Conservation (phyloP, 768 basidiomycete species). For the Boletus tomentosulus region DNA sequence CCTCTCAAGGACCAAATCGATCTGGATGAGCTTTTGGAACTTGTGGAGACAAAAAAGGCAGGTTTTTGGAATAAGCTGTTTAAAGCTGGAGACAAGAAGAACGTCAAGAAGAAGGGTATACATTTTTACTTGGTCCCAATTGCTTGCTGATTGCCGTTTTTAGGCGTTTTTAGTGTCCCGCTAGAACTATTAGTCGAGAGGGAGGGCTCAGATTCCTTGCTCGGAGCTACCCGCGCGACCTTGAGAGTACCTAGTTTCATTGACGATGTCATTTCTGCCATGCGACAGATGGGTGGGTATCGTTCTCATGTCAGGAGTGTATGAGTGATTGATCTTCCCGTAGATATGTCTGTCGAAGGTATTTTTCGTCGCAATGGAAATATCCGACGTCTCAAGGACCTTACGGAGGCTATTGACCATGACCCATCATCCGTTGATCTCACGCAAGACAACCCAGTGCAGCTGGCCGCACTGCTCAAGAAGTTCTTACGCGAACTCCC, state of each 20-base stretch:
- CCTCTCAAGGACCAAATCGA: conserved; percentile 80
- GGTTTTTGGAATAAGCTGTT: conserved; percentile 97
- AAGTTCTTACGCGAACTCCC: conserved; percentile 96
- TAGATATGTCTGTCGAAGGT: conserved; percentile 98
- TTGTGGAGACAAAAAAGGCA: conserved; percentile 89
- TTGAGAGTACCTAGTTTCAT: conserved; percentile 94
- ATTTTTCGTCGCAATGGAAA: conserved; percentile 99
- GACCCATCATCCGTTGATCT: conserved; percentile 90
- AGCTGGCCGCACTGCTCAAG: conserved; percentile 93
- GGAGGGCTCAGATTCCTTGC: conserved; percentile 92
- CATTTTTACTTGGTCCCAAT: neutral
- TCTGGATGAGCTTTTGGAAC: conserved; percentile 88
- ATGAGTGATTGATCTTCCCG: conserved; percentile 2
- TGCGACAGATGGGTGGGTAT: conserved; percentile 94
- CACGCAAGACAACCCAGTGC: conserved; percentile 92
- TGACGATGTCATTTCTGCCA: conserved; percentile 96
- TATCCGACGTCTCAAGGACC: conserved; percentile 86
- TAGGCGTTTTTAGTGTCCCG: conserved; percentile 91
- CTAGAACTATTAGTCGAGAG: conserved; percentile 90
- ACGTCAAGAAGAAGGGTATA: conserved; percentile 81
- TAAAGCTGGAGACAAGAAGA: conserved; percentile 87
- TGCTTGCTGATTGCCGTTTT: conserved; percentile 10
- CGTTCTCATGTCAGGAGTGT: neutral
- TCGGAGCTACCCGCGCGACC: conserved; percentile 81
- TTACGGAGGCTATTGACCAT: conserved; percentile 91